These are phyloP conservation scores for Neltuma alba DNA, from an alignment of 306 rosid species.

Conservation along the genomic window DNA sequence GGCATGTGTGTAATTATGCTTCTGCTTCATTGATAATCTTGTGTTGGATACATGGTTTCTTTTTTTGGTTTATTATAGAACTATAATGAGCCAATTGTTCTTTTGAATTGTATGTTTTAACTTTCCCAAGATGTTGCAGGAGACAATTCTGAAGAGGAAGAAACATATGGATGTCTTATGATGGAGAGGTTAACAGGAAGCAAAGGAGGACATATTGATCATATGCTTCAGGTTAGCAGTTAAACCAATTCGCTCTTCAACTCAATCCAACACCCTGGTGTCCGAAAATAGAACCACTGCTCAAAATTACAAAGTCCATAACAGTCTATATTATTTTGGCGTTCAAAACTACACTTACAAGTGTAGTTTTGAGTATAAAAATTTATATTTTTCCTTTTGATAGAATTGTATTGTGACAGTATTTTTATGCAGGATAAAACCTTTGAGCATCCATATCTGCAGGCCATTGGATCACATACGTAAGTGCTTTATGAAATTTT, in stretches of 20 bases:
- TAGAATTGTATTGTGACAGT: constrained; percentile 5
- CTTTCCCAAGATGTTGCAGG: constrained; percentile 39
- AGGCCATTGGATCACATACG: constrained; percentile 96
- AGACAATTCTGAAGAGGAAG: constrained; percentile 60
- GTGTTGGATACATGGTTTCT: constrained; percentile 6
- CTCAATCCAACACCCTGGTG: constrained; percentile 18
- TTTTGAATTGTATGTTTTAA: constrained; percentile 7
- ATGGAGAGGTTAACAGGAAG: constrained; percentile 86
- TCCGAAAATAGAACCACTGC: constrained; percentile 21
- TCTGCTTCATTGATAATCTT: constrained; percentile 20
- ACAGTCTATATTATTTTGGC: not conserved
- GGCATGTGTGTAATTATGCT: constrained; percentile 24
- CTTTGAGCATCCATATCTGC: constrained; percentile 83
- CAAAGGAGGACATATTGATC: constrained; percentile 79
- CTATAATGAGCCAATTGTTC: constrained; percentile 18
- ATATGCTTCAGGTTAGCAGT: constrained; percentile 83
- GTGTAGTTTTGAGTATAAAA: not conserved
- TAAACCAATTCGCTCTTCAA: constrained; percentile 24
- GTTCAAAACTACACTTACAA: not conserved
- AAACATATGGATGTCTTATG: constrained; percentile 78
- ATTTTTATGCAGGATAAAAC: constrained; percentile 84
- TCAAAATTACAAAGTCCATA: constrained; percentile 5
- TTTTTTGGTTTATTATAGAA: constrained; percentile 16
- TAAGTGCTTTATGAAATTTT: constrained; percentile 39
- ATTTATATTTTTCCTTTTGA: not conserved